Base-by-base conservation (phyloP, 441 rosid species). In the Croton setiger region DNA sequence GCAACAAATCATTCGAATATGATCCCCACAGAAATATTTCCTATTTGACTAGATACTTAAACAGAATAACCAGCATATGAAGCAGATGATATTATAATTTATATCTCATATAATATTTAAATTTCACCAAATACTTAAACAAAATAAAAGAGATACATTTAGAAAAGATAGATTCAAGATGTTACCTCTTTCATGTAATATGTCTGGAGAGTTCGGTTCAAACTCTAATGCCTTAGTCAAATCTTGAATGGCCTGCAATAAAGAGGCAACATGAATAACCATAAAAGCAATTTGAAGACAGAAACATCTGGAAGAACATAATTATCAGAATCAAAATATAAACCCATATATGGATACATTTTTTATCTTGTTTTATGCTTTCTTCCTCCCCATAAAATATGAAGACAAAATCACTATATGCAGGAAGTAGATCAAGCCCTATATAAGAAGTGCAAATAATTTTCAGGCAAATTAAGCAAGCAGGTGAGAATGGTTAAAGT, bases 151-250 rank as follows among this genome's bases (percentile, higher is more conserved):
- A 60, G 18, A 31, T 44, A 66, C 63, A 60, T 73, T 71, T 33
- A 63, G 70, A 75, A 72, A 64, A 75, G n/a, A n/a, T n/a, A n/a
- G n/a, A n/a, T n/a, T n/a, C n/a, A n/a, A n/a, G n/a, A n/a, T n/a
- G 71, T 77, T 81, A 96, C 99, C 99, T 75, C 96, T 88, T 87
- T 96, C 99, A 70, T 91, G 97, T 68, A 96, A 82, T 76, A 96
- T 85, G 78, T 96, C 98, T 68, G 93, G 85, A 48, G 97, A 88
- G 70, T 88, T 76, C 70, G 92, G 96, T 80, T 96, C 99, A 76
- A 86, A 88, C 71, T 88, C 91, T 77, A 92, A 80, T 78, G 99
- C 97, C 85, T 84, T 87, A 39, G 96, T 87, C 86, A 96, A 82
- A 81, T 92, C 99, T 71, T 81, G 83, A 75, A 92, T 91, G 61